A percentile compares a stretch with the other conserved stretches of the same genome.
Evolutionary conservation across 1,139 yeast genomes (phyloP).

Genomic region (Suhomyces taliae): DNA sequence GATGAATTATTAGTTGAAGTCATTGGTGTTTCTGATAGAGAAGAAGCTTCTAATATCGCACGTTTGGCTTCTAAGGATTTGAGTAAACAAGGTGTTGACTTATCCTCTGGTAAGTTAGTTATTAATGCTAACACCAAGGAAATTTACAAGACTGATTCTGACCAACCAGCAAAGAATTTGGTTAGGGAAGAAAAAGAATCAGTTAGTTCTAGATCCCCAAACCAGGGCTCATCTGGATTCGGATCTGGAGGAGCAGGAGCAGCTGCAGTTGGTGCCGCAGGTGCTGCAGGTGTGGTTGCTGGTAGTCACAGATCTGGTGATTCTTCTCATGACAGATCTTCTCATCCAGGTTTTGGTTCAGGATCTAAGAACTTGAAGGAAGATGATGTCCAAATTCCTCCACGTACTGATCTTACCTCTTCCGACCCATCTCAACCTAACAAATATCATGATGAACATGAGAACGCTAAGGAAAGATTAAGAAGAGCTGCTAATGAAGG

Average conservation of each 20-base stretch:
- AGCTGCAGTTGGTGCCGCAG: conserved; percentile 4
- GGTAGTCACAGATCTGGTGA: conserved; percentile 1
- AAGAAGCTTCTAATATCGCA: conserved; percentile 36
- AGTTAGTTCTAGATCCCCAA: neutral
- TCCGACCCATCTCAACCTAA: conserved; percentile 10
- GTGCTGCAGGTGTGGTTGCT: conserved; percentile 9
- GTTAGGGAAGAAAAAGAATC: neutral
- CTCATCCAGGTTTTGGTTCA: conserved; percentile 6
- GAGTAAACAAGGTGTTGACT: conserved; percentile 36
- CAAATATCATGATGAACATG: conserved; percentile 16
- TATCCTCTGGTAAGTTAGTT: conserved; percentile 36
- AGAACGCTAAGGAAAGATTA: conserved; percentile 15
- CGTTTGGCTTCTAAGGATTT: conserved; percentile 37
- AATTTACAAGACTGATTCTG: conserved; percentile 24
- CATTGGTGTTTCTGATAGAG: conserved; percentile 36
- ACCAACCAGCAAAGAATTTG: neutral
- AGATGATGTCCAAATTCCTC: conserved; percentile 4
- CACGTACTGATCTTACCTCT: conserved; percentile 6
- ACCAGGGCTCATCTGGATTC: neutral
- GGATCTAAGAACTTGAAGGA: conserved; percentile 7
- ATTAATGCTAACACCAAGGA: conserved; percentile 37
- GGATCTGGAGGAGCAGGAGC: conserved; percentile 4
- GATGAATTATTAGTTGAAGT: conserved; percentile 36
- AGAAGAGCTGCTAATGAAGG: conserved; percentile 18
- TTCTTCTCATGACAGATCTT: neutral